Percentiles rank a stretch among this genome's conserved stretches.
These are phyloP conservation scores for Blepharisma undulans DNA, from an alignment of 169 alveolate genomes.

Conservation along the genomic window DNA sequence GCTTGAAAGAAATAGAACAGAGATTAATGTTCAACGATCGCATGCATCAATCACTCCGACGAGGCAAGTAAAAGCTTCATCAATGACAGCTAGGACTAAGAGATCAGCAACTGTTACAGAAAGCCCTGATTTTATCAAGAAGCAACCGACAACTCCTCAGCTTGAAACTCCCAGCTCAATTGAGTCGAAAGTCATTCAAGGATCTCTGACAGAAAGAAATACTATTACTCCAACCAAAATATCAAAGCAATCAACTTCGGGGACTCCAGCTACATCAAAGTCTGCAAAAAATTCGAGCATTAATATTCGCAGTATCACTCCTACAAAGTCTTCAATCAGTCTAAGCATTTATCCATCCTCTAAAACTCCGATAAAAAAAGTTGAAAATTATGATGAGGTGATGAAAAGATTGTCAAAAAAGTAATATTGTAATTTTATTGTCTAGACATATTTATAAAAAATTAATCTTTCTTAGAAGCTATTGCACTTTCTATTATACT, in stretches of 20 bases:
- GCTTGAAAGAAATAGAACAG: neutral
- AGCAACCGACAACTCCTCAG: neutral
- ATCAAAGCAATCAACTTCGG: neutral
- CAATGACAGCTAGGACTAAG: neutral
- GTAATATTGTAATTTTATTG: neutral
- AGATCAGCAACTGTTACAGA: neutral
- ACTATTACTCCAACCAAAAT: neutral
- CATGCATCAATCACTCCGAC: neutral
- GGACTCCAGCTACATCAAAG: neutral
- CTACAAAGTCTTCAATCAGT: neutral
- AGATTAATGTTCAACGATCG: neutral
- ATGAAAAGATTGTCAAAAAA: constrained; percentile 12
- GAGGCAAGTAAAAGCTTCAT: neutral
- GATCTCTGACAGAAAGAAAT: neutral
- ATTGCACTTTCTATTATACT: neutral
- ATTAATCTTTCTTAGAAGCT: no score
- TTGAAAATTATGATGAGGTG: constrained; percentile 3
- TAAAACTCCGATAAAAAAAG: neutral
- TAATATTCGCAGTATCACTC: neutral
- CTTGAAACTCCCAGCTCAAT: neutral
- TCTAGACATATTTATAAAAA: neutral
- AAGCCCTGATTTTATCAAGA: neutral
- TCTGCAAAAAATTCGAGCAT: neutral
- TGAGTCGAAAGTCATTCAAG: neutral
- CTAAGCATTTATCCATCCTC: neutral